A percentile compares a stretch with the other conserved stretches of the same genome.
Conservation (phyloP, 2,329 filamentous ascomycete genomes). For the Penicillium sp. region DNA sequence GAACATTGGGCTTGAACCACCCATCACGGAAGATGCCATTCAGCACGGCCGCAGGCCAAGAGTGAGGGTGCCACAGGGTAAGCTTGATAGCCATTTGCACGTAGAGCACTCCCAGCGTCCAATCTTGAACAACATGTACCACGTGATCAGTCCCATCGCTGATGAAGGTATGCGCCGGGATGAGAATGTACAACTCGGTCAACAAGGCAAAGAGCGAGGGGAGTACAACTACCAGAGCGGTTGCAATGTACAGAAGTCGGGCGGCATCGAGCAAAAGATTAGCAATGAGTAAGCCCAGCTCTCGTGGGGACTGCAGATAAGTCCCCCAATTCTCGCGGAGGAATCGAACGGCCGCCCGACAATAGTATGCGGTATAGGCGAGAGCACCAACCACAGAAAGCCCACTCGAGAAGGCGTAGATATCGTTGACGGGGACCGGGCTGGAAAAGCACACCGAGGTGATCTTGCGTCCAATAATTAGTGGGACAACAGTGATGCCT, state of each 20-base stretch:
- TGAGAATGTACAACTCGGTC: slow-evolving; percentile 83
- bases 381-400: slow-evolving; percentile 76
- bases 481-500: slow-evolving; percentile 79
- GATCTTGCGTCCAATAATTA: slow-evolving; percentile 80
- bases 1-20: slow-evolving; percentile 76
- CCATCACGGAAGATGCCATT: slow-evolving; percentile 73
- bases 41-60: slow-evolving; percentile 73
- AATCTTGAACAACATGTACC: slow-evolving; percentile 86
- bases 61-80: slow-evolving; percentile 68
- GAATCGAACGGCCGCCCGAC: slow-evolving; percentile 28
- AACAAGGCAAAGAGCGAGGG: slow-evolving; percentile 78
- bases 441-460: slow-evolving; percentile 73
- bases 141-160: slow-evolving; percentile 40
- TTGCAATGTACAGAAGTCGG: slow-evolving; percentile 74
- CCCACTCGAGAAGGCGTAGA: slow-evolving; percentile 93
- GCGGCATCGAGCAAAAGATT: slow-evolving; percentile 40
- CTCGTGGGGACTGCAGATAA: slow-evolving; percentile 37
- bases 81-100: slow-evolving; percentile 76
- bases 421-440: slow-evolving; percentile 81
- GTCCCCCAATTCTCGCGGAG: slow-evolving; percentile 31
- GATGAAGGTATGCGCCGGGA: slow-evolving; percentile 83
- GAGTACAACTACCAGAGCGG: slow-evolving; percentile 74
- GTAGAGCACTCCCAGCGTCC: slow-evolving; percentile 91
- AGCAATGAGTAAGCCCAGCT: slow-evolving; percentile 30
- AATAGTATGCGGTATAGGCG: slow-evolving; percentile 64